Evolutionary conservation across 192 early-diverging fungal genomes (phyloP), one percentile per base, ranked within the genome.

Genomic region (Cetraspora pellucida): DNA sequence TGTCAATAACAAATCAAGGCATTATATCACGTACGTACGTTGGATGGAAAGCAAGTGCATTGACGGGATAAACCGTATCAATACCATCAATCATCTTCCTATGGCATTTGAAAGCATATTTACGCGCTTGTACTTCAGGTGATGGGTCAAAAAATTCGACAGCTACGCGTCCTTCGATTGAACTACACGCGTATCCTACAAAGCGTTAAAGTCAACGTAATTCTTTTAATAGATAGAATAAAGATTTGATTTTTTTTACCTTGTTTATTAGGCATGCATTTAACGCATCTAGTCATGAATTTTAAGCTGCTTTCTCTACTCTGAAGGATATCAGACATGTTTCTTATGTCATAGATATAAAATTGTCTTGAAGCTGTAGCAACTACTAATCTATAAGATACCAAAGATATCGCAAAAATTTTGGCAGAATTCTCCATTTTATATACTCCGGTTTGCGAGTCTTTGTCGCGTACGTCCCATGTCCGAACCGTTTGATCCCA

Each of bases 61-160:
- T 96, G 50, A 97, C 97, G 13, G 97, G 95, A 76, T 95, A 97
- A 10, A 99, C 91, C 49, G 87, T 84, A 47, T 97, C 95, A 13
- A 90, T 85, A 14, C 90, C 94, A 71, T 94, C 90, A 13, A 88
- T 83, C 19, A 81, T 82, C 69, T 93, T 87, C 30, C 97, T 90
- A 82, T 99, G 97, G 81, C 95, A 98, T 83, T 99, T 99, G 87
- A 99, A 99, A 0, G 96, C 93, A 76, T 96, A 98, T 79, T 96
- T 97, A 75, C 93, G 91, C 3, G 80, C 81, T 65, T 93, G 89
- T n/a, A 82, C 82, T 77, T 92, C 89, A 27, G 82, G 77, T 19
- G 86, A 81, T 9, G 89, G 85, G 65, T 93, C 91, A 79, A 99
- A 94, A 73, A 91, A 96, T 77, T 99, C 96, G 25, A 99, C 93